phyloP scores from a whole-genome alignment of 805 yeast species.

The Trichomonascus vanleenenianus region DNA sequence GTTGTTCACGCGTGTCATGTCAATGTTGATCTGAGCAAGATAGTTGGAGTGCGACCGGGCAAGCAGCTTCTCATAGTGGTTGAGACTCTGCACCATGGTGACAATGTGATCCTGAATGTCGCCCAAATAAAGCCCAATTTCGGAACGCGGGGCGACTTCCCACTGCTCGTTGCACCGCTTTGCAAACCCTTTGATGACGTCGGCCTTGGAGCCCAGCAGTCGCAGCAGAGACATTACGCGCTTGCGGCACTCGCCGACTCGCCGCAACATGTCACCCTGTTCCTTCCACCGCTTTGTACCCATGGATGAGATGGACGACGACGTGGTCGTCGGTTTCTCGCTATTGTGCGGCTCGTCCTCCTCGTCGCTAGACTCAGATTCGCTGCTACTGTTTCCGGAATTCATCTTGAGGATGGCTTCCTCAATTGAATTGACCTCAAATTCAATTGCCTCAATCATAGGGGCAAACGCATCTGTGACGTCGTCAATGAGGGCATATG shows the following conservation, averaged over 20 bases:
- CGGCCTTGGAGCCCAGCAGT: slow-evolving; percentile 86
- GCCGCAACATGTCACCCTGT: slow-evolving; percentile 89
- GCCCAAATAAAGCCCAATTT: slow-evolving; percentile 89
- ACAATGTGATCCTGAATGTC: slow-evolving; percentile 97
- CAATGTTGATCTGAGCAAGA: slow-evolving; percentile 92
- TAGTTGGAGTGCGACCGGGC: slow-evolving; percentile 96
- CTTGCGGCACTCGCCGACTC: slow-evolving; percentile 93
- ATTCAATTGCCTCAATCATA: slow-evolving; percentile 87
- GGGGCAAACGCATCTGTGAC: slow-evolving; percentile 98
- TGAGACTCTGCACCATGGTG: slow-evolving; percentile 92
- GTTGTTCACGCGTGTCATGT: slow-evolving; percentile 94
- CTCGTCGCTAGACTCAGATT: slow-evolving; percentile 29
- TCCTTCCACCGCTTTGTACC: slow-evolving; percentile 64
- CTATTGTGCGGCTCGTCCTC: slow-evolving; percentile 11
- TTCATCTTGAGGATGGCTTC: slow-evolving; percentile 86
- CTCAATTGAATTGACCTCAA: slow-evolving; percentile 90
- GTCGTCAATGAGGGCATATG: slow-evolving; percentile 93
- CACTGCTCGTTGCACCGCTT: slow-evolving; percentile 83
- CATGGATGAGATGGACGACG: slow-evolving; percentile 23
- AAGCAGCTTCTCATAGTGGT: slow-evolving; percentile 87
- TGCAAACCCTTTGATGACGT: slow-evolving; percentile 93
- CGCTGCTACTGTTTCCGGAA: slow-evolving; percentile 44
- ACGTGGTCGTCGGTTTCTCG: slow-evolving; percentile 21
- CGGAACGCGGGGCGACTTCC: slow-evolving; percentile 72
- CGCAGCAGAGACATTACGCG: slow-evolving; percentile 86